Evolutionary conservation across 305 asterid species (phyloP).

Genomic region (Solanum hybrid): DNA sequence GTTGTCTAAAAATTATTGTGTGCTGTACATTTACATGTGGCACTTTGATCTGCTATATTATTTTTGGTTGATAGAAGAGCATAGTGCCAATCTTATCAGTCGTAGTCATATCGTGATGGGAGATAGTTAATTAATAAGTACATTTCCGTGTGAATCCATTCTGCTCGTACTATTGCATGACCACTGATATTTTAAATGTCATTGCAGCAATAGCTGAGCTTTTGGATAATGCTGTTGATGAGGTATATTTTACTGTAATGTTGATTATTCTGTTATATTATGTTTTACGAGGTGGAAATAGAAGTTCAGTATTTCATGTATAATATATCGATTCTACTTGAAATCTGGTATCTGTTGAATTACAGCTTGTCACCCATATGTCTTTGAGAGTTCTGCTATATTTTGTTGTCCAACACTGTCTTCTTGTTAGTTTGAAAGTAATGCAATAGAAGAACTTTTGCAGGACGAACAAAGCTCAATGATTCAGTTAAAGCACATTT

Average conservation of each 20-base stretch:
- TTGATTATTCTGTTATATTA: neutral
- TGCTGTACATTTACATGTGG: neutral
- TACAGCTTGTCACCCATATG: neutral
- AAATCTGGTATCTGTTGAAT: conserved; percentile 3
- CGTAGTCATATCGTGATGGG: neutral
- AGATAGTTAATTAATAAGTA: neutral
- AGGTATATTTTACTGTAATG: conserved; percentile 45
- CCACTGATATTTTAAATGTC: conserved; percentile 12
- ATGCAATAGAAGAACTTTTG: neutral
- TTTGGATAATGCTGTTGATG: conserved; percentile 90
- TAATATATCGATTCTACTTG: neutral
- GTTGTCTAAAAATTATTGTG: neutral
- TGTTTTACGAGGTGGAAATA: neutral
- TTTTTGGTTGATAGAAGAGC: neutral
- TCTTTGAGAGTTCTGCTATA: neutral
- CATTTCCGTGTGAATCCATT: neutral
- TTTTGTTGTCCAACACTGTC: neutral
- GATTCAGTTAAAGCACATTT: neutral
- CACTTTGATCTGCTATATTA: neutral
- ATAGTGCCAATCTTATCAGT: neutral
- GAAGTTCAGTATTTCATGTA: neutral
- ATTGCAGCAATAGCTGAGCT: conserved; percentile 94
- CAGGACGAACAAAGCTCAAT: neutral
- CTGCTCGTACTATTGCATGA: neutral
- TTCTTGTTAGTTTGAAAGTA: neutral